Percentiles rank a stretch among this genome's conserved stretches.
Evolutionary conservation across 352 stramenopile genomes (phyloP).

Genomic region (Phytophthora citricola): DNA sequence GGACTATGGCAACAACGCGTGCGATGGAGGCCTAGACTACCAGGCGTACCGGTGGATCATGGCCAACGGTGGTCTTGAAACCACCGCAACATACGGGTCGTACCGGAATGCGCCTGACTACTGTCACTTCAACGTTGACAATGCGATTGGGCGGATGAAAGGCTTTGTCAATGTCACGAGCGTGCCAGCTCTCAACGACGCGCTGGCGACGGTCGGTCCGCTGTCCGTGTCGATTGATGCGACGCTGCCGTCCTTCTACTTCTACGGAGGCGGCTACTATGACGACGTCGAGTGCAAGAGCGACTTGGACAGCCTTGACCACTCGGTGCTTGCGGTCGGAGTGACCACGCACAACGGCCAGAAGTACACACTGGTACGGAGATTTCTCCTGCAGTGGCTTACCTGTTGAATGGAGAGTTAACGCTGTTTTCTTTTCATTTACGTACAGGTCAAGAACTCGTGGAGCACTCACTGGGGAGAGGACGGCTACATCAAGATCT

Average conservation of each 20-base stretch:
- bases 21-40: conserved; percentile 90
- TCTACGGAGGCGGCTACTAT: conserved; percentile 89
- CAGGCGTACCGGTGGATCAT: conserved; percentile 92
- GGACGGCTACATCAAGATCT: conserved; percentile 92
- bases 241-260: conserved; percentile 87
- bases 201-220: conserved; percentile 78
- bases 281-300: conserved; percentile 90
- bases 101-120: conserved; percentile 91
- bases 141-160: conserved; percentile 75
- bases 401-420: background rate
- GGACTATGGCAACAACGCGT: conserved; percentile 92
- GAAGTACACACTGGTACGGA: conserved; percentile 90
- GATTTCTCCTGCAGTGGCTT: no score
- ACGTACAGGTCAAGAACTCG: conserved; percentile 90
- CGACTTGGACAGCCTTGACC: conserved; percentile 91
- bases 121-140: conserved; percentile 87
- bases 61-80: conserved; percentile 76
- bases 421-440: background rate
- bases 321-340: conserved; percentile 93
- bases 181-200: conserved; percentile 81
- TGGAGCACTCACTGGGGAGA: conserved; percentile 96
- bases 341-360: conserved; percentile 89
- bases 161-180: conserved; percentile 87
- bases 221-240: conserved; percentile 92
- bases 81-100: conserved; percentile 82